Base-by-base conservation (phyloP, 257 asterid species). In the Misopates orontium region DNA sequence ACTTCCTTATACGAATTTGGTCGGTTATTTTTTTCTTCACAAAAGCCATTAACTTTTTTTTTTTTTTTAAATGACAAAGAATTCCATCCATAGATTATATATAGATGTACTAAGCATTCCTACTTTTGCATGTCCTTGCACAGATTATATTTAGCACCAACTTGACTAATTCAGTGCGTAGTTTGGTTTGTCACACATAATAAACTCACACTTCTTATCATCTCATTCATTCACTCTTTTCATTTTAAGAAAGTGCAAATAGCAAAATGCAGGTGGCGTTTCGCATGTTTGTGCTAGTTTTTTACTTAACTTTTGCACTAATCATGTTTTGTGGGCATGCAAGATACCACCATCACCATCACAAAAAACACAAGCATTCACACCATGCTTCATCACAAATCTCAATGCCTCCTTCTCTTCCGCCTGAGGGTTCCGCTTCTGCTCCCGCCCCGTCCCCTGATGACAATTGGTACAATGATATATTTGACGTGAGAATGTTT, bases 401-500 rank as follows among this genome's bases (percentile, higher is more conserved):
- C 52, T 77, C 89, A 1, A 36, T 51, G 17, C 80, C 78, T 0
- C 88, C 80, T 51, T 74, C 83, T 40, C 59, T 60, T 56, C 68
- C 83, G 10, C 42, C 42, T 36, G 42, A 36, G 42, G 36, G 36
- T 28, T 28, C 36, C 36, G 51, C 54, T 9, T 5, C 44, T 7
- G 54, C 74, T 3, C 74, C 44, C 7, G 54, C 74, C 4, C 74
- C 83, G 0, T 20, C 83, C 3, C 81, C 77, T 11, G 64, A 50
- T 10, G 73, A 23, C 0, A 60, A 71, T 22, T 22, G 17, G 20
- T 23, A 62, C 17, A 51, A 60, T 28, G 10, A 45, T 16, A 62
- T 28, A 1, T 82, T 71, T 55, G 88, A 82, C 20, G 88, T 85
- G 22, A 67, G 86, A 52, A 68, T 25, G 51, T 85, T 76, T 47